A percentile compares a stretch with the other conserved stretches of the same genome.
phyloP scores from a whole-genome alignment of 805 yeast species.

The Candida loeiensis region DNA sequence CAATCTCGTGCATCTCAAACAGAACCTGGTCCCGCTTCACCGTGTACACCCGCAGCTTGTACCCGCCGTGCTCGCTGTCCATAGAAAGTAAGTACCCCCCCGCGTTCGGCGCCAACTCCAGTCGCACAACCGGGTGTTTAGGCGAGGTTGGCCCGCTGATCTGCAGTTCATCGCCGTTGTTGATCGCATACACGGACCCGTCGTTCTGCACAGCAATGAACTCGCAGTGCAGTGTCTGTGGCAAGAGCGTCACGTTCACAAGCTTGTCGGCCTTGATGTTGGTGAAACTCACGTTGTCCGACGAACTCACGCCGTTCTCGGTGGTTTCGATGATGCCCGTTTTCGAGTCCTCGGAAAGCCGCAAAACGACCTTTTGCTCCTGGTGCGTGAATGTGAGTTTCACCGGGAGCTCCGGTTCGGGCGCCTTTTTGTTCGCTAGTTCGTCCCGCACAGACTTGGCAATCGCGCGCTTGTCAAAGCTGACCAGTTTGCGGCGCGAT shows the following conservation, averaged over 20 bases:
- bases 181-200: constrained; percentile 6
- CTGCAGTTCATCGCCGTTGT: constrained; percentile 7
- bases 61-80: constrained; percentile 6
- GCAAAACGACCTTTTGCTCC: constrained; percentile 7
- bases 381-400: constrained; percentile 2
- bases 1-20: constrained; percentile 10
- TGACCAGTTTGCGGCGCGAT: constrained; percentile 17
- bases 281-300: constrained; percentile 5
- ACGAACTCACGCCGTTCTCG: constrained; percentile 5
- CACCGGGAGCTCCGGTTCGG: neutral
- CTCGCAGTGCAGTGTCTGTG: constrained; percentile 6
- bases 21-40: constrained; percentile 4
- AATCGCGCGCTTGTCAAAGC: constrained; percentile 6
- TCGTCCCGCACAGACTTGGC: constrained; percentile 7
- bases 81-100: constrained; percentile 6
- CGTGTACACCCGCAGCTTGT: constrained; percentile 7
- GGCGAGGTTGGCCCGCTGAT: constrained; percentile 7
- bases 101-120: constrained; percentile 2
- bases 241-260: constrained; percentile 6
- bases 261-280: constrained; percentile 8
- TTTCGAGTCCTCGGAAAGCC: constrained; percentile 4
- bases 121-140: constrained; percentile 5
- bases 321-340: constrained; percentile 2
- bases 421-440: constrained; percentile 1
- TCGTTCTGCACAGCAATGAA: constrained; percentile 8